Evolutionary conservation across 2,329 filamentous ascomycete genomes (phyloP).

Genomic region (Hyphodiscus sp.): DNA sequence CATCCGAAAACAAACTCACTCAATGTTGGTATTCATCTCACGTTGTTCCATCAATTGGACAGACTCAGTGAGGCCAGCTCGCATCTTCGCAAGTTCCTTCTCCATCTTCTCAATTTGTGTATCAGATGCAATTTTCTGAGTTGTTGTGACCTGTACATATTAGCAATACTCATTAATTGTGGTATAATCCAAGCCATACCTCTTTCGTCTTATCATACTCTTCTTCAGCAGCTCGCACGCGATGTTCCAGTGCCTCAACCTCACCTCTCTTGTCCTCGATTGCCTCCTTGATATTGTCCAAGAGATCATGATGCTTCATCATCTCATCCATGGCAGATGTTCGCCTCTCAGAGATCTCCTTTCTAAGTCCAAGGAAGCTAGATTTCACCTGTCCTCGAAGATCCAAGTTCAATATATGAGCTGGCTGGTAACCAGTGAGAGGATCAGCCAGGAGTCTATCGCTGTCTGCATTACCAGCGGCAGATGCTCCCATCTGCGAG

Average conservation of each 20-base stretch:
- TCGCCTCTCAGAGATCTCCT: conserved; percentile 86
- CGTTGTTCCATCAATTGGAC: conserved; percentile 89
- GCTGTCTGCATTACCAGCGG: conserved; percentile 39
- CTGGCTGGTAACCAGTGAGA: conserved; percentile 81
- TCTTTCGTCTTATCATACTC: conserved; percentile 94
- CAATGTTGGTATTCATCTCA: conserved; percentile 94
- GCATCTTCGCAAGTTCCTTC: conserved; percentile 93
- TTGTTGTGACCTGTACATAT: conserved; percentile 51
- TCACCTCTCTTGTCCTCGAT: conserved; percentile 94
- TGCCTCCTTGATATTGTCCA: conserved; percentile 92
- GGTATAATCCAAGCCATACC: conserved; percentile 30
- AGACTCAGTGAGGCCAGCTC: conserved; percentile 72
- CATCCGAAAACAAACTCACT: conserved; percentile 48
- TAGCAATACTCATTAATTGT: conserved; percentile 9
- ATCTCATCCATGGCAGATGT: conserved; percentile 79
- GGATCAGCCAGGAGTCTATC: conserved; percentile 79
- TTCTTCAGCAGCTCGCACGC: conserved; percentile 80
- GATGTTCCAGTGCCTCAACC: conserved; percentile 85
- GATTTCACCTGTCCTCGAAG: conserved; percentile 76
- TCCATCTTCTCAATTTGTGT: conserved; percentile 98
- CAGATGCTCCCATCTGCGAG: conserved; percentile 41
- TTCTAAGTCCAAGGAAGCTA: conserved; percentile 70
- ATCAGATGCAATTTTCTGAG: conserved; percentile 83
- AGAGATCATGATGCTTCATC: conserved; percentile 88
- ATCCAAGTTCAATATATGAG: conserved; percentile 83